Evolutionary conservation across 2,329 filamentous ascomycete genomes (phyloP), one percentile per base, ranked within the genome.

Genomic region (Escovopsis sp.): DNA sequence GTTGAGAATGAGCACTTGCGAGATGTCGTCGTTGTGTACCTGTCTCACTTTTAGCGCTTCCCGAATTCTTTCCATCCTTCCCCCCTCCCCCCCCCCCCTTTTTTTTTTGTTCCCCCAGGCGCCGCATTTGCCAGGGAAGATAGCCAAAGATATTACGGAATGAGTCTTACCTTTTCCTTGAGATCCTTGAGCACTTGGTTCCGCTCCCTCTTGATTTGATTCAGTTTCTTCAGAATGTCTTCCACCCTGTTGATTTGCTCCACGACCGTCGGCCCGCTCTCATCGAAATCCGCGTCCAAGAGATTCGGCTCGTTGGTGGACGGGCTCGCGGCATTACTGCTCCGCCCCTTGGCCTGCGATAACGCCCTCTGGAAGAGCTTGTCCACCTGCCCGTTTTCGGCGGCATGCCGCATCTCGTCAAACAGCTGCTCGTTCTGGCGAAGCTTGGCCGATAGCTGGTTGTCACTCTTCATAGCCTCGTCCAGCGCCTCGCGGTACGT

Each of bases 11-110:
- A 98, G 70, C 11, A 96, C 88, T 56, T 94, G 91, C 5, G 88
- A 95, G 49, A 98, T 98, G 55, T 98, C 93, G 56, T 98, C 93
- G 50, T 83, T 86, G 63, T 94, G 89, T 42, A 89, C 82, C 89
- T 95, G 42, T 11, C 12, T 15, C 33, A 35, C 4, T 36, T n/a
- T n/a, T 35, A 35, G 34, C 5, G 15, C 32, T 23, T 8, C 2
- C 18, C 12, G 9, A 19, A 26, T 18, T 15, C 9, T n/a, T n/a
- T n/a, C n/a, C n/a, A n/a, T n/a, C n/a, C n/a, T n/a, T n/a, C n/a
- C 23, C 23, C 23, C 23, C 23, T 5, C 23, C 23, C 23, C 23
- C 23, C 23, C 23, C 23, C 23, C 23, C 5, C 5, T 23, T 23
- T 23, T 23, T 23, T 23, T 23, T 23, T 23, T 23, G 3, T 5